Evolutionary conservation across 2,329 filamentous ascomycete genomes (phyloP).

Genomic region (Blastomyces emzantsi): DNA sequence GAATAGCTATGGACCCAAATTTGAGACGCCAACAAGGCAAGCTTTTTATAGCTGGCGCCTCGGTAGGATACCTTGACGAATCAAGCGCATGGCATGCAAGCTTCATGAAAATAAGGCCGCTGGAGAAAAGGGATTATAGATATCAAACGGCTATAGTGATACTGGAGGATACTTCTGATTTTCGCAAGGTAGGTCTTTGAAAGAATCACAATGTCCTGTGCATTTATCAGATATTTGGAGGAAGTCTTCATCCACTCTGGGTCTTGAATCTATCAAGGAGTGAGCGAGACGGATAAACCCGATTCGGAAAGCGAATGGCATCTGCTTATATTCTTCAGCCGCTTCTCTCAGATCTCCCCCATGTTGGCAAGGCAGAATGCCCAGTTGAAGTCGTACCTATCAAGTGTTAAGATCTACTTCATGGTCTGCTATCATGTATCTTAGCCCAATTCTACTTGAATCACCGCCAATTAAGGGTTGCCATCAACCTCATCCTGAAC

Average conservation of each 20-base stretch:
- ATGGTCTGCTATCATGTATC: not conserved
- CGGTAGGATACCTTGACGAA: not conserved
- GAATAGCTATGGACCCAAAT: not conserved
- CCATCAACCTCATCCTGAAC: not conserved
- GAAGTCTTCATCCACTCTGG: not conserved
- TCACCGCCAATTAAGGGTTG: not conserved
- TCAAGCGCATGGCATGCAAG: not conserved
- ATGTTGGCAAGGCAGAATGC: not conserved
- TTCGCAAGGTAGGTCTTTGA: not conserved
- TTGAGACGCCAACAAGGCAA: not conserved
- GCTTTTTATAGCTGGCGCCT: not conserved
- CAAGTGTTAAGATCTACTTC: not conserved
- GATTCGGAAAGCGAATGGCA: not conserved
- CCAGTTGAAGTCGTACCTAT: not conserved
- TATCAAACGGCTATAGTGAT: not conserved
- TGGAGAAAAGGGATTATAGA: not conserved
- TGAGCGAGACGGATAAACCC: not conserved
- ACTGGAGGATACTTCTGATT: not conserved
- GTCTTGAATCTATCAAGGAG: not conserved
- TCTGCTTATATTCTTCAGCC: not conserved
- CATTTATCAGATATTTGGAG: not conserved
- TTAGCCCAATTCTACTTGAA: not conserved
- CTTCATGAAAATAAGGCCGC: not conserved
- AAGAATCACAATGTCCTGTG: not conserved
- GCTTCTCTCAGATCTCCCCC: not conserved